Conservation (phyloP, 2,329 filamentous ascomycete genomes). For the Fusarium sp. region DNA sequence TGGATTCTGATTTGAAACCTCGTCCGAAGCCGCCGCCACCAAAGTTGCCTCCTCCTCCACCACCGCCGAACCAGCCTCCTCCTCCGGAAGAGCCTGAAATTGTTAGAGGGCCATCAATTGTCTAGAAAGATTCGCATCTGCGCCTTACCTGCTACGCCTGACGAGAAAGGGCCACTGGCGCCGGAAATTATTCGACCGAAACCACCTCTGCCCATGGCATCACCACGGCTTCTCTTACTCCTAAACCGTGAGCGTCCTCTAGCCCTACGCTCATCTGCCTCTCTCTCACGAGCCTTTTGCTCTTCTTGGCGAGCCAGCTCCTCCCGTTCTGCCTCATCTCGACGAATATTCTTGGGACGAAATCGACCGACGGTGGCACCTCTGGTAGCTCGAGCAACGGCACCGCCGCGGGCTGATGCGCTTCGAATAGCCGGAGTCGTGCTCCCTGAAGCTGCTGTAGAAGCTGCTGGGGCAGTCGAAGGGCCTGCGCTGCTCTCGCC, state of each 20-base stretch:
- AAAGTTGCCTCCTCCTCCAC: conserved; percentile 35
- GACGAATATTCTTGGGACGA: conserved; percentile 61
- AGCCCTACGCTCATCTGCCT: conserved; percentile 55
- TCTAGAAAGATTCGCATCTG: background rate
- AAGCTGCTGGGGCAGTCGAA: conserved; percentile 24
- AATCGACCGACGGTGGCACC: conserved; percentile 57
- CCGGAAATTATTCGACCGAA: conserved; percentile 51
- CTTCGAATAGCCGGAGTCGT: conserved; percentile 28
- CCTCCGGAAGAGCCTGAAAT: conserved; percentile 33
- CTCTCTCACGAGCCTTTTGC: conserved; percentile 56
- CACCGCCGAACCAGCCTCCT: conserved; percentile 48
- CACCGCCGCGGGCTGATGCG: conserved; percentile 48
- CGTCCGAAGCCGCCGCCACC: conserved; percentile 46
- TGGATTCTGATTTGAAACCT: conserved; percentile 51
- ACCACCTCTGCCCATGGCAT: conserved; percentile 59
- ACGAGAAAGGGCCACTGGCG: conserved; percentile 57
- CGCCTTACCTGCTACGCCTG: conserved; percentile 45
- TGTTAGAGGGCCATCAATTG: conserved; percentile 13
- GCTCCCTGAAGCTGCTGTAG: conserved; percentile 33
- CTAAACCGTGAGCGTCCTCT: conserved; percentile 55
- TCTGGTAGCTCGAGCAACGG: conserved; percentile 51
- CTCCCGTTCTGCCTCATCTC: conserved; percentile 64
- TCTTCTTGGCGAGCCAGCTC: conserved; percentile 59
- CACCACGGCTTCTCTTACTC: conserved; percentile 58
- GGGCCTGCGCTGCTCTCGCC: conserved; percentile 35